Evolutionary conservation across 2,329 filamentous ascomycete genomes (phyloP), one percentile per base, ranked within the genome.

Genomic region (Akanthomyces uredinophilus): DNA sequence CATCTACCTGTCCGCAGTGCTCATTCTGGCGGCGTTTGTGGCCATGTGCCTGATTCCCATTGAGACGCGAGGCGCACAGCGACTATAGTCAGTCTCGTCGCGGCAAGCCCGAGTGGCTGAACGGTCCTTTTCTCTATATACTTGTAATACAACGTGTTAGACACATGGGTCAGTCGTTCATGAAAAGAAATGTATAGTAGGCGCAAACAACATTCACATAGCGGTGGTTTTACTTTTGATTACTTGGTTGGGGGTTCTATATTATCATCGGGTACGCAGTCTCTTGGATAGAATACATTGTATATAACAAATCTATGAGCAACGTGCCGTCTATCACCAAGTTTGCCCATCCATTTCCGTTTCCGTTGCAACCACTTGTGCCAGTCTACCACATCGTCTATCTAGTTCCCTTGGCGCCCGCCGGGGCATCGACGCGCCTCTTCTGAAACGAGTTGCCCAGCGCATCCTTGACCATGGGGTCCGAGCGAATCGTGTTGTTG

Each of bases 381-480:
- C 18, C n/a, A n/a, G 41, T 11, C n/a, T n/a, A n/a, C n/a, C 18
- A 37, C 14, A 5, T 37, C 22, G 3, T 64, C 64, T 67, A 82
- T 68, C 74, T 77, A 29, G 74, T 83, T 6, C 83, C 83, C 65
- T 72, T 80, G 4, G 87, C 87, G 2, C 87, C 87, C 18, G 81
- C 79, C 1, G 87, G 87, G 16, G 82, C 87, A 69, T 87, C 85
- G 16, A 79, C 73, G 66, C 88, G 81, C 68, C 86, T 78, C 70
- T 81, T 86, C 71, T 84, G 82, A 62, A 93, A 76, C 32, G 87
- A 86, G 63, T 81, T 83, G 27, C 86, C 87, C 67, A 96, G 81
- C 0, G 92, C 92, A 73, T 91, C 88, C 67, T 87, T 83, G 10
- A 98, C 94, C 76, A 94, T 91, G 1, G 87, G 88, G 74, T 94